A percentile compares a stretch with the other conserved stretches of the same genome.
Evolutionary conservation across 495 filamentous ascomycete genomes (phyloP).

Genomic region (Tuber aestivum): DNA sequence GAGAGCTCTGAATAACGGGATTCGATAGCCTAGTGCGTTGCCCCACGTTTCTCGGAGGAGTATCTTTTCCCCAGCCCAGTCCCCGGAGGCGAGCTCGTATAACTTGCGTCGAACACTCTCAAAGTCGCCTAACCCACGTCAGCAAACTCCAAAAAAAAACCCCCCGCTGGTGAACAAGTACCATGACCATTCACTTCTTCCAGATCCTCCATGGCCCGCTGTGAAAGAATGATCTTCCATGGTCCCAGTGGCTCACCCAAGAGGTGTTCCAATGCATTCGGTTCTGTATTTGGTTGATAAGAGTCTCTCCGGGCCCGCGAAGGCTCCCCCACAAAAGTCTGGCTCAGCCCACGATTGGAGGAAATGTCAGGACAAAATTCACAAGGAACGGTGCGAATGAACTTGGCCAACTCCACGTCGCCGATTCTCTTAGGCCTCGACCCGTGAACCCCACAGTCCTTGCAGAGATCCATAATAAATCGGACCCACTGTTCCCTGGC

Average conservation of each 20-base stretch:
- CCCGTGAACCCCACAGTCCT: neutral
- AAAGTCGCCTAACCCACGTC: neutral
- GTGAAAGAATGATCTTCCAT: conserved; percentile 33
- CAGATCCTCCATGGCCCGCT: conserved; percentile 41
- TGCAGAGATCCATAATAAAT: neutral
- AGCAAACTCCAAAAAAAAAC: neutral
- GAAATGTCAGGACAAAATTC: neutral
- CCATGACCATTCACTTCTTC: conserved; percentile 4
- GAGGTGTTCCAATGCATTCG: neutral
- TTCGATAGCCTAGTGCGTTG: conserved; percentile 11
- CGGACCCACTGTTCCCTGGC: neutral
- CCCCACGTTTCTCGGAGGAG: neutral
- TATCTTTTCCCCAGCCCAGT: conserved; percentile 28
- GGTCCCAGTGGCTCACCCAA: neutral
- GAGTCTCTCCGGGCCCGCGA: neutral
- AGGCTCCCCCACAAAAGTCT: neutral
- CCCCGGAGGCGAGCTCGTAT: conserved; percentile 41
- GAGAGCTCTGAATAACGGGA: conserved; percentile 11
- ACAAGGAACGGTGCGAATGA: neutral
- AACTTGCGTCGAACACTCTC: conserved; percentile 29
- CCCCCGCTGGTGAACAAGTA: neutral
- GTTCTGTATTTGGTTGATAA: neutral
- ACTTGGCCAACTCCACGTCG: neutral
- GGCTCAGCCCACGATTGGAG: too few species aligned
- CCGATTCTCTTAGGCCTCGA: neutral